Base-by-base conservation (phyloP, 176 grass and related monocot genomes). In the Paspalum vaginatum region DNA sequence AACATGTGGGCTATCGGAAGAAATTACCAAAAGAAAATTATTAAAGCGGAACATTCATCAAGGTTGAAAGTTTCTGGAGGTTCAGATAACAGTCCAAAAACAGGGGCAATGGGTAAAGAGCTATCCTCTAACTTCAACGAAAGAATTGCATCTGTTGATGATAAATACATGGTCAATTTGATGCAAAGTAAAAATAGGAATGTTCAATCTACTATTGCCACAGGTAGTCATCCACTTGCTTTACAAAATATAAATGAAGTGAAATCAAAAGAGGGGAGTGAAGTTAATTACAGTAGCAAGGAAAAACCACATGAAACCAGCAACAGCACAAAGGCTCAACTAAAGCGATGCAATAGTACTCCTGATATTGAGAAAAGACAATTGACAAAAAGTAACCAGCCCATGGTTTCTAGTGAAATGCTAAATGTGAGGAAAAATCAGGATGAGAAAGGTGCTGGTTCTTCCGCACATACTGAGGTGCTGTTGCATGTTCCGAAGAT, bases 1-100 rank as follows among this genome's bases (percentile, higher is more conserved):
- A 98, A 98, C 71, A 93, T 98, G 92, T 98, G 96, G 96, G 84
- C 96, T 53, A 98, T 93, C 76, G 96, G 96, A 69, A 92, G 90
- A 85, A 92, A 98, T 83, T 95, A 98, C 72, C 90, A 89, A 87
- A 95, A 98, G 88, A 98, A 98, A 85, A 88, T 93, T 47, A 53
- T 83, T 40, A 95, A 98, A 81, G 75, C 71, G 27, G 85, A 88
- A 13, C 55, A 58, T 60, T 69, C 80, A 26, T 73, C 55, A 25
- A 85, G 64, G 50, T 74, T 51, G 41, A 94, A 81, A 88, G 44
- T 21, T 79, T 69, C 73, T 54, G 57, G 71, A 74, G 77, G 65
- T 26, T 37, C 68, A 27, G 68, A 56, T 81, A 79, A 32, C 32
- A 53, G 52, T 84, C 20, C 46, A 76, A 80, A 74, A 75, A 63